A percentile compares a stretch with the other conserved stretches of the same genome.
phyloP scores from a whole-genome alignment of 2,329 filamentous ascomycete species.

The Biscogniauxia sp. region DNA sequence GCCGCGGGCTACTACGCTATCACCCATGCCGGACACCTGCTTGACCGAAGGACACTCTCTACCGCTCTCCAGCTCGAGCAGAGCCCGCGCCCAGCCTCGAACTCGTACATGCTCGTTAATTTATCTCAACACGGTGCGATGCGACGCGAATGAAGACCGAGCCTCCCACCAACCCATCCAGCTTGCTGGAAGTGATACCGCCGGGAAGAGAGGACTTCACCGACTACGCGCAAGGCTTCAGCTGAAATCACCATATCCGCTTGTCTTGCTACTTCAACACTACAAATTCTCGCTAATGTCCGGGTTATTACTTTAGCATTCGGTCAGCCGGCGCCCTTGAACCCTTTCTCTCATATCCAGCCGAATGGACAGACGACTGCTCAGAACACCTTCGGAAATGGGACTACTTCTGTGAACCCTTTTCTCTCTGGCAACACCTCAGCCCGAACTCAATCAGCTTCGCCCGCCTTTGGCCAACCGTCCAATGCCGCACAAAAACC shows the following conservation, averaged over 20 bases:
- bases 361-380: constrained; percentile 7
- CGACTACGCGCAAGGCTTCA: neutral
- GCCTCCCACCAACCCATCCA: neutral
- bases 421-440: constrained; percentile 6
- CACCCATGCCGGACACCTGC: neutral
- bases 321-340: constrained; percentile 13
- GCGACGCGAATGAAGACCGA: neutral
- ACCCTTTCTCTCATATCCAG: constrained; percentile 20
- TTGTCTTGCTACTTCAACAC: neutral
- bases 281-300: constrained; percentile 13
- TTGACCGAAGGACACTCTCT: neutral
- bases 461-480: constrained; percentile 15
- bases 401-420: constrained; percentile 9
- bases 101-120: neutral
- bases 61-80: too few relatives aligned
- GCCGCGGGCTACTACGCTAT: neutral
- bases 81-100: too few relatives aligned
- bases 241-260: neutral
- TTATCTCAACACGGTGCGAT: neutral
- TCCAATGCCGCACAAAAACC: constrained; percentile 3
- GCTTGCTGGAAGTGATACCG: neutral
- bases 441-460: constrained; percentile 6
- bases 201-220: neutral
- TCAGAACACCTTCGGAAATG: constrained; percentile 7
- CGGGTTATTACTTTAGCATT: constrained; percentile 26